These are phyloP conservation scores for Trichomonas tenax DNA, from an alignment of 208 protist genomes.

Conservation along the genomic window DNA sequence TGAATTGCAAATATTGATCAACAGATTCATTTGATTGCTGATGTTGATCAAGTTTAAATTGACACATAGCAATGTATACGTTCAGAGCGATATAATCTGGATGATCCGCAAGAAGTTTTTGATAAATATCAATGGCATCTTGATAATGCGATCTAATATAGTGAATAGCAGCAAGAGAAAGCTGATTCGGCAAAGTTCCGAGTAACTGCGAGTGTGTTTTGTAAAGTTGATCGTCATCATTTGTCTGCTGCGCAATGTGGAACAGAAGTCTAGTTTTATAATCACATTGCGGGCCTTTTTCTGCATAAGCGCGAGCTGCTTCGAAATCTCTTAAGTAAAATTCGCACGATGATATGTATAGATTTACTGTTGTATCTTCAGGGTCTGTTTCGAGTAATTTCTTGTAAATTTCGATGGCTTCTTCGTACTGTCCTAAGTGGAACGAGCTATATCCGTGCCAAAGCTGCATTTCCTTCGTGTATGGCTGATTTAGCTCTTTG, in stretches of 20 bases:
- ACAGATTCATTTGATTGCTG: conserved; percentile 27
- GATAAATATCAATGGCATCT: conserved; percentile 86
- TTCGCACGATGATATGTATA: neutral
- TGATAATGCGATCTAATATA: conserved; percentile 77
- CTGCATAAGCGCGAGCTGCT: neutral
- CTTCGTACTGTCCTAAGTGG: neutral
- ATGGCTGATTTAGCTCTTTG: neutral
- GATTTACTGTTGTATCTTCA: neutral
- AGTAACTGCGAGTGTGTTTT: neutral
- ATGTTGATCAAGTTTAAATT: conserved; percentile 93
- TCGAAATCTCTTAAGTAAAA: neutral
- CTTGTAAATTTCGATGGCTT: neutral
- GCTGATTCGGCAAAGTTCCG: neutral
- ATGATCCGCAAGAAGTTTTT: conserved; percentile 75
- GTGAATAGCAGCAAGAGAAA: conserved; percentile 56
- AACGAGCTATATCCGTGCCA: neutral
- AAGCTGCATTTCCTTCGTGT: neutral
- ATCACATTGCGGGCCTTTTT: neutral
- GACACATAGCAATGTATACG: conserved; percentile 48
- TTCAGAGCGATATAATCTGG: conserved; percentile 42
- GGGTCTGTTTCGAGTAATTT: neutral
- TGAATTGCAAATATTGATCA: neutral
- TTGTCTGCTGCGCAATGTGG: neutral
- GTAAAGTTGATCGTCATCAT: neutral
- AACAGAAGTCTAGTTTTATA: neutral